phyloP scores from a whole-genome alignment of 2,329 filamentous ascomycete species.

The Biscogniauxia mediterranea region DNA sequence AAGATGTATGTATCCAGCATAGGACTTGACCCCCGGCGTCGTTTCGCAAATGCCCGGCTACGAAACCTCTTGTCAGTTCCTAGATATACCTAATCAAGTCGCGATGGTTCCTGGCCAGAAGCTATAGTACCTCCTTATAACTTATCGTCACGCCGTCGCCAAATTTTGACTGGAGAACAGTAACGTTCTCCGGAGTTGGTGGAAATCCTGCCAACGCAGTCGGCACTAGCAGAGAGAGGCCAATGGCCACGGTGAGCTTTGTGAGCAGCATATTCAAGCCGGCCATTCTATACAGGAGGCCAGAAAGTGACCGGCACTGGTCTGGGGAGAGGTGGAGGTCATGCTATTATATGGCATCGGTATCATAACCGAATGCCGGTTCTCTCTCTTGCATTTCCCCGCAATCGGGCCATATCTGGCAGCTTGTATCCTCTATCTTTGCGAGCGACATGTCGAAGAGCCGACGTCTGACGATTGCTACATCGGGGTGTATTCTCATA shows the following conservation, averaged over 20 bases:
- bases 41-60: constrained; percentile 56
- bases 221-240: constrained; percentile 16
- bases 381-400: background rate
- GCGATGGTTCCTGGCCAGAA: background rate
- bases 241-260: constrained; percentile 4
- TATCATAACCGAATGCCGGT: too few relatives aligned
- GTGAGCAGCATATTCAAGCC: constrained; percentile 10
- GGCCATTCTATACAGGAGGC: background rate
- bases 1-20: constrained; percentile 58
- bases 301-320: background rate
- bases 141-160: constrained; percentile 57
- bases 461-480: background rate
- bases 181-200: constrained; percentile 35
- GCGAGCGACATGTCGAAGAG: too few relatives aligned
- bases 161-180: constrained; percentile 54
- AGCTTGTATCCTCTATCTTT: background rate
- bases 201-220: constrained; percentile 28
- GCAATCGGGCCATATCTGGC: background rate
- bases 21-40: constrained; percentile 57
- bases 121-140: constrained; percentile 48
- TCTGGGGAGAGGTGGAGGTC: background rate
- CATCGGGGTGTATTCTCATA: background rate
- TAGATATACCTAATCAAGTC: background rate
- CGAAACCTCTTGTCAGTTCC: background rate
- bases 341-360: background rate